phyloP scores from a whole-genome alignment of 768 basidiomycete species.

The Mycena vitilis region DNA sequence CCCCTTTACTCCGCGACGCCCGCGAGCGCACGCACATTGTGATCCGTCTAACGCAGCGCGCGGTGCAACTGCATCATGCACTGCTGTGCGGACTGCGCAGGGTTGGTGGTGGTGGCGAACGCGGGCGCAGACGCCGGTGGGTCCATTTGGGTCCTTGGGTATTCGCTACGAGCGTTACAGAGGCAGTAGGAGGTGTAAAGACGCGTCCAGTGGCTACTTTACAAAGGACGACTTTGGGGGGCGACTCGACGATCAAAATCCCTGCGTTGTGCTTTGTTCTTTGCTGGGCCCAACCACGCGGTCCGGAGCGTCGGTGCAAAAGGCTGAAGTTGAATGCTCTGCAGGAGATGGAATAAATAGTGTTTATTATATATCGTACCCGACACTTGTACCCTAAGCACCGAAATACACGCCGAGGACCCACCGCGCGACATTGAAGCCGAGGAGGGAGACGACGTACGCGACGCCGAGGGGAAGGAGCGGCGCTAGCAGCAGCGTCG shows the following conservation, averaged over 20 bases:
- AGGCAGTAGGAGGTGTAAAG: conserved; percentile 13
- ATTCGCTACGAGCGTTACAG: conserved; percentile 3
- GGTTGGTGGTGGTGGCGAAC: neutral
- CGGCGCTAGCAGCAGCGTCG: conserved; percentile 91
- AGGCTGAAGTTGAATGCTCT: too few relatives aligned
- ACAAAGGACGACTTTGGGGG: too few relatives aligned
- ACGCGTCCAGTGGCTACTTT: too few relatives aligned
- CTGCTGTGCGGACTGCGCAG: neutral
- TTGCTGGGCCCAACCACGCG: too few relatives aligned
- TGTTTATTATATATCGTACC: conserved; percentile 14
- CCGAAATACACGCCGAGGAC: conserved; percentile 88
- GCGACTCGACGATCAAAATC: too few relatives aligned
- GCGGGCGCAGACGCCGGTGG: conserved; percentile 7
- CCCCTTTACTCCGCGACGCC: conserved; percentile 27
- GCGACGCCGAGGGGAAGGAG: conserved; percentile 87
- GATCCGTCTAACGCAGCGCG: conserved; percentile 9
- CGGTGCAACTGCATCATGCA: conserved; percentile 13
- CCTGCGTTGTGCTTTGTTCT: too few relatives aligned
- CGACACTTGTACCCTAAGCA: neutral
- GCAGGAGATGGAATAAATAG: conserved; percentile 7
- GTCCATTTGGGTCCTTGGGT: conserved; percentile 1
- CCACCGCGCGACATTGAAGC: conserved; percentile 90
- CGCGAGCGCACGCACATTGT: conserved; percentile 7
- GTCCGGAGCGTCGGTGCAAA: too few relatives aligned
- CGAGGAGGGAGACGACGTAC: conserved; percentile 88